Evolutionary conservation across 1,284 basidiomycete species (phyloP).

Genomic region (Peniophora sp.): DNA sequence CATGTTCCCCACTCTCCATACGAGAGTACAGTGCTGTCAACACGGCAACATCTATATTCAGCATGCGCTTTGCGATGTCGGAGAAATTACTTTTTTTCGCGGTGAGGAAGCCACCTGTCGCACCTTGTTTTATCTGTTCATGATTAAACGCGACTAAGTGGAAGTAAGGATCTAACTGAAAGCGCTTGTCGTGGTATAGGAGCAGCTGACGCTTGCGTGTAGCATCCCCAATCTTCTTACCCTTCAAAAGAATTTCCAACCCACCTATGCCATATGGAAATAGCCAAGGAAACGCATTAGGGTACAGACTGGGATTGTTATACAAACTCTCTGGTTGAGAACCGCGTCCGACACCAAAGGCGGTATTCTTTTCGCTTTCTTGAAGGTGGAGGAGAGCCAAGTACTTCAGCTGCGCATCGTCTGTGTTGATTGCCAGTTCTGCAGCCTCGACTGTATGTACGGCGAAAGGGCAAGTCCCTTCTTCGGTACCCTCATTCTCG

Average conservation of each 20-base stretch:
- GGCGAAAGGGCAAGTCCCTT: conserved; percentile 7
- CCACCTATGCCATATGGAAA: conserved; percentile 21
- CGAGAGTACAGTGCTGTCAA: conserved; percentile 16
- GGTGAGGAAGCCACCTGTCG: conserved; percentile 20
- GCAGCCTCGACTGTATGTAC: neutral
- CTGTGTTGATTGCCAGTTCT: neutral
- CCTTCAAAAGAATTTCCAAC: conserved; percentile 7
- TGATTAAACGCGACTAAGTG: conserved; percentile 31
- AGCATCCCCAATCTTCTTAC: conserved; percentile 2
- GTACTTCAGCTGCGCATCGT: conserved; percentile 6
- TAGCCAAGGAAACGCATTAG: conserved; percentile 21
- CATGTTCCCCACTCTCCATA: conserved; percentile 12
- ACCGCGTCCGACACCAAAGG: conserved; percentile 12
- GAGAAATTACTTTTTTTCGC: conserved; percentile 19
- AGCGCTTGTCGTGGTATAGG: conserved; percentile 30
- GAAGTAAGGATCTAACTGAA: conserved; percentile 27
- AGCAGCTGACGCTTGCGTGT: conserved; percentile 19
- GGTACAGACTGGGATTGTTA: conserved; percentile 19
- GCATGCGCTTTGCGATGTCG: conserved; percentile 17
- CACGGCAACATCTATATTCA: conserved; percentile 17
- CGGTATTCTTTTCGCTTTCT: conserved; percentile 4
- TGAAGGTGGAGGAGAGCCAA: conserved; percentile 12
- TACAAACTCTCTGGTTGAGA: conserved; percentile 13
- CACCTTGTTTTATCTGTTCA: conserved; percentile 24
- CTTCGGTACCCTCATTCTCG: conserved; percentile 8